Evolutionary conservation across 345 rosid genomes (phyloP), one percentile per base, ranked within the genome.

Genomic region (Sonneratia caseolaris): DNA sequence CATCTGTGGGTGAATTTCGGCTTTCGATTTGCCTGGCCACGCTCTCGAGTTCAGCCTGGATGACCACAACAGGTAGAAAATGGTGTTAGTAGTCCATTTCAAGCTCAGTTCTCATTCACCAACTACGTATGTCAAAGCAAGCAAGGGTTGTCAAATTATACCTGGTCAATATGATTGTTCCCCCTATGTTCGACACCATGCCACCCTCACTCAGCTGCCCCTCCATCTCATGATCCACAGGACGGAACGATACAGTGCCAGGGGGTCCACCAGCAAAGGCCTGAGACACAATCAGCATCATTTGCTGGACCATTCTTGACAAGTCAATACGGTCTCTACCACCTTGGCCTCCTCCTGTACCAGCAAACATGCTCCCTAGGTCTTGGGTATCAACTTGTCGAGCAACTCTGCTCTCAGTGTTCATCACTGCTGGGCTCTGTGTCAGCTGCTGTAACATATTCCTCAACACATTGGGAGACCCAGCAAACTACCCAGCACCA

Each of bases 281-380:
- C 79, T 84, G 96, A 43, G 98, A 89, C 72, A 95, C 97, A 64
- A 89, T 80, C 48, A 97, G 99, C 98, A 95, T 90, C 98, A 95
- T 90, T 78, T 87, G 96, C 71, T 87, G 98, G 51, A 95, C 81
- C 90, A 95, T 89, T 75, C 84, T 85, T 22, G 98, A 89, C 76
- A 90, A 78, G 82, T 90, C 98, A 71, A 89, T 43, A 67, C 97
- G 83, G 3, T 85, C 81, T 1, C 97, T 84, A 3, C 86, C 87
- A 69, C 76, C 86, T 42, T 82, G 88, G 61, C 86, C 80, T 49
- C 86, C 81, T 51, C 85, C 88, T 64, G 79, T 70, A 12, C 96
- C 91, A 4, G 87, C 82, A 73, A 92, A 87, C 85, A 95, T 81
- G 76, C 82, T 86, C 64, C 89, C 97, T 71, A 89, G 77, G 74